A percentile compares a stretch with the other conserved stretches of the same genome.
These are phyloP conservation scores for Lactarius trivialis DNA, from an alignment of 768 basidiomycete species.

Conservation along the genomic window DNA sequence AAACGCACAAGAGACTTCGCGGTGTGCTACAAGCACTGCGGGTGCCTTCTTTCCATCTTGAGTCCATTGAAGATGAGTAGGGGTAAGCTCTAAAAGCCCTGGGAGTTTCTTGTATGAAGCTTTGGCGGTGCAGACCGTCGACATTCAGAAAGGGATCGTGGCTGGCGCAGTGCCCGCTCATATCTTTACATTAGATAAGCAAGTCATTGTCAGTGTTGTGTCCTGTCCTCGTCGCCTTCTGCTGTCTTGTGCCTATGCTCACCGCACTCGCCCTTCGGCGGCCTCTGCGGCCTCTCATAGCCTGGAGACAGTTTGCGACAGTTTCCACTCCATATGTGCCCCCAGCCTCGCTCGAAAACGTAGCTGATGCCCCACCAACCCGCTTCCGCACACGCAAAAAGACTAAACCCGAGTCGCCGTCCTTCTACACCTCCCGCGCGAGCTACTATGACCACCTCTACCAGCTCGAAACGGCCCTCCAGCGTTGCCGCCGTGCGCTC, in stretches of 20 bases:
- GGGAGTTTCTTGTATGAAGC: slow-evolving; percentile 79
- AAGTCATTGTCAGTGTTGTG: too few relatives aligned
- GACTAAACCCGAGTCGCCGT: slow-evolving; percentile 54
- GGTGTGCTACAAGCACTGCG: slow-evolving; percentile 54
- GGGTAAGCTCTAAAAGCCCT: slow-evolving; percentile 71
- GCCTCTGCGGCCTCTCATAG: slow-evolving; percentile 1
- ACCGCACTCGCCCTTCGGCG: background rate
- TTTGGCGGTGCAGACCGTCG: slow-evolving; percentile 43
- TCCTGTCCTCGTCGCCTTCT: too few relatives aligned
- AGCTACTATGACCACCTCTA: slow-evolving; percentile 67
- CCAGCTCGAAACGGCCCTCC: slow-evolving; percentile 58
- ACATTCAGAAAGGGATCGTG: slow-evolving; percentile 21
- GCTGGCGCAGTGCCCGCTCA: background rate
- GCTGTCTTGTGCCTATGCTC: background rate
- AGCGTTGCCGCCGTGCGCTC: slow-evolving; percentile 51
- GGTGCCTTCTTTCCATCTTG: slow-evolving; percentile 62
- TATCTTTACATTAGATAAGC: slow-evolving; percentile 16
- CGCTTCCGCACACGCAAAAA: slow-evolving; percentile 13
- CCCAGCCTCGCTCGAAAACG: slow-evolving; percentile 27
- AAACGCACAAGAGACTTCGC: slow-evolving; percentile 50
- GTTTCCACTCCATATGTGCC: slow-evolving; percentile 27
- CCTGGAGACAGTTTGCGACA: slow-evolving; percentile 22
- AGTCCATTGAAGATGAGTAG: slow-evolving; percentile 71
- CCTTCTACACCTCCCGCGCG: slow-evolving; percentile 79
- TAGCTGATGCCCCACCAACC: slow-evolving; percentile 12